Evolutionary conservation across 2,329 filamentous ascomycete species (phyloP).

Genomic region (Beauveria rudraprayagi): DNA sequence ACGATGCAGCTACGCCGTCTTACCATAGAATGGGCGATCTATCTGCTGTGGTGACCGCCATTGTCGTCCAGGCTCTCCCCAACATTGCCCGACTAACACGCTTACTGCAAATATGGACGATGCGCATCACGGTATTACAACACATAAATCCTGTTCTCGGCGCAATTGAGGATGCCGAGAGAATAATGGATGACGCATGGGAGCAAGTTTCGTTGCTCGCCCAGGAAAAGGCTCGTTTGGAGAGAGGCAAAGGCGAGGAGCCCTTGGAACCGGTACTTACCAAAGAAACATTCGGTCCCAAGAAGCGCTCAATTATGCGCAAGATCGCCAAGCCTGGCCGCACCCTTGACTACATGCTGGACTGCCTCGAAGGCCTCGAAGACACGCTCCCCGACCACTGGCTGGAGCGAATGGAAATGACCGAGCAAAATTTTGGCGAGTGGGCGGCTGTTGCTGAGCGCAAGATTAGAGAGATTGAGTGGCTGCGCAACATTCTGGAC

Average conservation of each 20-base stretch:
- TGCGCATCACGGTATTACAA: conserved; percentile 66
- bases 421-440: conserved; percentile 69
- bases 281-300: conserved; percentile 44
- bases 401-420: conserved; percentile 76
- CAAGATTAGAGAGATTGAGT: conserved; percentile 62
- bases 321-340: conserved; percentile 64
- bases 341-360: conserved; percentile 76
- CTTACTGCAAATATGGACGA: conserved; percentile 69
- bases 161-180: conserved; percentile 58
- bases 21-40: conserved; percentile 79
- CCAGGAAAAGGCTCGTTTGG: conserved; percentile 15
- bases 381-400: conserved; percentile 81
- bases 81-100: conserved; percentile 65
- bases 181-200: conserved; percentile 60
- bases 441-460: conserved; percentile 76
- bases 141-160: conserved; percentile 62
- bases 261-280: conserved; percentile 21
- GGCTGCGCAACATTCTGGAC: conserved; percentile 20
- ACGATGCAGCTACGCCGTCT: conserved; percentile 19
- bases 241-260: conserved; percentile 13
- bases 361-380: conserved; percentile 71
- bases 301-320: conserved; percentile 55
- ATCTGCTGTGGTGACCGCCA: conserved; percentile 82
- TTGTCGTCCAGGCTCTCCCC: conserved; percentile 81
- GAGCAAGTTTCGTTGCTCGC: conserved; percentile 40